These are phyloP conservation scores for Loxodes magnus DNA, from an alignment of 73 alveolate genomes.

Conservation along the genomic window DNA sequence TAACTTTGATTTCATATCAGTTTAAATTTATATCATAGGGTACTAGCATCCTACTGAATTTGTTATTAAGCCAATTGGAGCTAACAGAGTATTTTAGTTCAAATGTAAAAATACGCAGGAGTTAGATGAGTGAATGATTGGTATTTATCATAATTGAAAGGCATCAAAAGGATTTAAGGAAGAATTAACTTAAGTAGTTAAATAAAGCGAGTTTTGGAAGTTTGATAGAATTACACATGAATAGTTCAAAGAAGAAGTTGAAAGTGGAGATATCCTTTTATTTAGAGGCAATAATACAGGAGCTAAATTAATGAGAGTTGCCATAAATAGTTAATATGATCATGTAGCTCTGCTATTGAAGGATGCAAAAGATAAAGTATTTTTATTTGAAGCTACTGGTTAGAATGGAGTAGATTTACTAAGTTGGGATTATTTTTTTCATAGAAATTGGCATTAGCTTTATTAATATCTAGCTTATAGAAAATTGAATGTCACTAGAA, in stretches of 20 bases:
- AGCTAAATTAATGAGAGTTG: conserved; percentile 58
- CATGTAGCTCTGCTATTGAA: conserved; percentile 62
- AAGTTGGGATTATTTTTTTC: conserved; percentile 52
- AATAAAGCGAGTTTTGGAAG: conserved; percentile 25
- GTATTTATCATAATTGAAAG: too few relatives aligned
- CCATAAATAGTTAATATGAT: conserved; percentile 81
- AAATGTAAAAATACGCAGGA: too few relatives aligned
- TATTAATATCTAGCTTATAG: conserved; percentile 46
- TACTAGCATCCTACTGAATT: too few relatives aligned
- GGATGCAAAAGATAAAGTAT: conserved; percentile 32
- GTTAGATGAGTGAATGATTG: too few relatives aligned
- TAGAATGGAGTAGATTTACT: conserved; percentile 52
- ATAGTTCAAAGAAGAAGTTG: conserved; percentile 49
- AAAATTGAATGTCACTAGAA: conserved; percentile 29
- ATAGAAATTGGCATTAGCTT: conserved; percentile 50
- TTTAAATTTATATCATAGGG: too few relatives aligned
- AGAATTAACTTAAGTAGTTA: too few relatives aligned
- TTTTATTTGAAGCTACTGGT: conserved; percentile 47
- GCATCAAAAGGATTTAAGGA: too few relatives aligned
- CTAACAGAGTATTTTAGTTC: too few relatives aligned
- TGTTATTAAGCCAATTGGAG: too few relatives aligned
- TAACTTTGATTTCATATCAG: too few relatives aligned
- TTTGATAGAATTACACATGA: conserved; percentile 19
- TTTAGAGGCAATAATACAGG: conserved; percentile 54
- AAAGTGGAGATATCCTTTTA: conserved; percentile 90